Evolutionary conservation across 2,329 filamentous ascomycete genomes (phyloP).

Genomic region (Clonostachys sp.): DNA sequence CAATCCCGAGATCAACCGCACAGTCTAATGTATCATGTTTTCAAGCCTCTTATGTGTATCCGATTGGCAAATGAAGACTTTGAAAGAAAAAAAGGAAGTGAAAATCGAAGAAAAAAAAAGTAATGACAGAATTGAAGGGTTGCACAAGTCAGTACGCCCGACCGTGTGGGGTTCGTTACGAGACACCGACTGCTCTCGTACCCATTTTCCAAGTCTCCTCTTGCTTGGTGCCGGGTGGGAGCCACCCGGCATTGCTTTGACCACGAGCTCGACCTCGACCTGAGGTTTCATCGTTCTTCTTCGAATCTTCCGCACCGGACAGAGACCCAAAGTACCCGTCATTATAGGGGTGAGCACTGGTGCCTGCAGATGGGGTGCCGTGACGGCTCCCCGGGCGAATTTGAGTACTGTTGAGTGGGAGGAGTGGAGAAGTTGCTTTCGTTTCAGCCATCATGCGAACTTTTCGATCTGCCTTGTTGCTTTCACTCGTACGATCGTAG

Average conservation of each 20-base stretch:
- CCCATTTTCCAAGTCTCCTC: conserved; percentile 72
- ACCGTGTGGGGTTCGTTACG: background rate
- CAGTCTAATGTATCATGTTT: background rate
- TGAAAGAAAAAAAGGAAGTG: background rate
- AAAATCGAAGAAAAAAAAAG: background rate
- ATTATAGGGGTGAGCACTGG: conserved; percentile 32
- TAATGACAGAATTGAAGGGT: too few relatives aligned
- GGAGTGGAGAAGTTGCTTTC: conserved; percentile 39
- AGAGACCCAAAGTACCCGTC: conserved; percentile 37
- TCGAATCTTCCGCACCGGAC: conserved; percentile 37
- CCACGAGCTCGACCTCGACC: conserved; percentile 30
- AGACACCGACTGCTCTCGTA: conserved; percentile 20
- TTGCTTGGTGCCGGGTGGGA: conserved; percentile 77
- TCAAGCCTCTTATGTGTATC: too few relatives aligned
- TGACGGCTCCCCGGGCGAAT: conserved; percentile 18
- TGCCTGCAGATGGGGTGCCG: conserved; percentile 14
- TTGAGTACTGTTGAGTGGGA: conserved; percentile 57
- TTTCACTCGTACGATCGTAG: conserved; percentile 88
- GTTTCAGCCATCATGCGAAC: conserved; percentile 58
- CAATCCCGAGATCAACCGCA: background rate
- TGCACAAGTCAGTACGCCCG: too few relatives aligned
- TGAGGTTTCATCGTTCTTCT: conserved; percentile 48
- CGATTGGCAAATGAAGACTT: too few relatives aligned
- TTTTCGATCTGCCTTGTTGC: conserved; percentile 80
- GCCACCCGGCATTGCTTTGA: conserved; percentile 52